Percentiles rank a stretch among this genome's conserved stretches.
Conservation (phyloP, 805 yeast species). For the Saturnispora sekii region DNA sequence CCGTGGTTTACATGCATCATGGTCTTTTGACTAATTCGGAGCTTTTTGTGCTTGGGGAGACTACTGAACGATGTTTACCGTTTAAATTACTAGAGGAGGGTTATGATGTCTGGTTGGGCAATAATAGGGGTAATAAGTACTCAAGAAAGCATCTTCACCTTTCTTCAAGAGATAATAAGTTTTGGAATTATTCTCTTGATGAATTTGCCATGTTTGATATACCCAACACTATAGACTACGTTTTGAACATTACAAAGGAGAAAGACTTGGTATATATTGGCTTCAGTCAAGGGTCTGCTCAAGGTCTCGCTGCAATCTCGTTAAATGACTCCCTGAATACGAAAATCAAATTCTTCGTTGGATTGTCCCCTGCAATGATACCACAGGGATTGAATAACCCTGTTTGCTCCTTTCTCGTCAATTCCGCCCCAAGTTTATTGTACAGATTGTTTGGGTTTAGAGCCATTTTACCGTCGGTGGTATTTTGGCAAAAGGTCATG, state of each 20-base stretch:
- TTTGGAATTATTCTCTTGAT: constrained; percentile 89
- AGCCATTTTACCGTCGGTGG: constrained; percentile 66
- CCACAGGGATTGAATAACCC: constrained; percentile 66
- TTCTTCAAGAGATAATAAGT: constrained; percentile 34
- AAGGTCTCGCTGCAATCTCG: constrained; percentile 76
- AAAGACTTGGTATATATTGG: constrained; percentile 61
- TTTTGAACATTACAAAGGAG: constrained; percentile 41
- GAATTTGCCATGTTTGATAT: constrained; percentile 89
- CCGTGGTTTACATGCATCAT: constrained; percentile 75
- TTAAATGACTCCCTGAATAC: constrained; percentile 52
- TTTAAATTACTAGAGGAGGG: constrained; percentile 68
- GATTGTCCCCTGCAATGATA: constrained; percentile 89
- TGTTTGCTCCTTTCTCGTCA: constrained; percentile 40
- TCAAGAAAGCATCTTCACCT: constrained; percentile 60
- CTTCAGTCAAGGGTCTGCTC: constrained; percentile 91
- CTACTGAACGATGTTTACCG: constrained; percentile 47
- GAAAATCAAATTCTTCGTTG: constrained; percentile 52
- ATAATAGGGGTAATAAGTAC: constrained; percentile 86
- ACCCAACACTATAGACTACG: constrained; percentile 71
- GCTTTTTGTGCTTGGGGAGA: constrained; percentile 39
- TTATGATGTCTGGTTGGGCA: constrained; percentile 92
- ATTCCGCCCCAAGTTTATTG: constrained; percentile 66
- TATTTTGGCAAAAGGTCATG: constrained; percentile 44
- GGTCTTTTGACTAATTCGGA: constrained; percentile 85
- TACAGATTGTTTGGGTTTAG: constrained; percentile 65